Base-by-base conservation (phyloP, 2,329 filamentous ascomycete genomes). In the Cladosporium sp. region DNA sequence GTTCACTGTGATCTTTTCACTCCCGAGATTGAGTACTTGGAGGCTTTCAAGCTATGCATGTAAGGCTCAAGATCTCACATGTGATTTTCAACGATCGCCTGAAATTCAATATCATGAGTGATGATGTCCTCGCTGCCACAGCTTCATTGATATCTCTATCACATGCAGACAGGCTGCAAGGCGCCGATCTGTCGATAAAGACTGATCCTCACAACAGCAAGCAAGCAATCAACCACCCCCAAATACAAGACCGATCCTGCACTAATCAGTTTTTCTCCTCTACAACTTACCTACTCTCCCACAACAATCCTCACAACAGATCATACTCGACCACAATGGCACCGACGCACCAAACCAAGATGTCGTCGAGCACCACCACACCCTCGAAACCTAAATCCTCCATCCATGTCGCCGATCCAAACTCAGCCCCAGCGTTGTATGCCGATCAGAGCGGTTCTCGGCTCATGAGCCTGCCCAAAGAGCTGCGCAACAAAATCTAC, bases 361-460 rank as follows among this genome's bases (percentile, higher is more conserved):
- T 6, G 38, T n/a, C 18, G 38, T n/a, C 18, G 38, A 44, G 0
- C 10, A 12, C 38, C 3, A 12, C 6, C 1, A 44, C 38, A 10
- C 4, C 38, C 38, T 44, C 38, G 7, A 44, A 44, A n/a, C 38
- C 38, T 44, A n/a, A 44, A 44, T 44, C 30, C 5, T 12, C 52
- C 52, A 21, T 15, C 26, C 28, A 30, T 15, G 30, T 36, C 52
- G 52, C 54, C 54, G 18, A 58, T 26, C 32, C 21, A 14, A 58
- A 24, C 34, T 15, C 54, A 38, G 11, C 3, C 28, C 5, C 30
- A 30, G 34, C 30, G 4, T 24, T 24, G 24, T 14, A 21, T 8
- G 57, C 57, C 57, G 57, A 59, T 36, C 34, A 59, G 24, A 41
- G 34, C n/a, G 21, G 26, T 24, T 59, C 57, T 15, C 34, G 57